Evolutionary conservation across 2,329 filamentous ascomycete species (phyloP), one percentile per base, ranked within the genome.

Genomic region (Trichoderma oligosporum): DNA sequence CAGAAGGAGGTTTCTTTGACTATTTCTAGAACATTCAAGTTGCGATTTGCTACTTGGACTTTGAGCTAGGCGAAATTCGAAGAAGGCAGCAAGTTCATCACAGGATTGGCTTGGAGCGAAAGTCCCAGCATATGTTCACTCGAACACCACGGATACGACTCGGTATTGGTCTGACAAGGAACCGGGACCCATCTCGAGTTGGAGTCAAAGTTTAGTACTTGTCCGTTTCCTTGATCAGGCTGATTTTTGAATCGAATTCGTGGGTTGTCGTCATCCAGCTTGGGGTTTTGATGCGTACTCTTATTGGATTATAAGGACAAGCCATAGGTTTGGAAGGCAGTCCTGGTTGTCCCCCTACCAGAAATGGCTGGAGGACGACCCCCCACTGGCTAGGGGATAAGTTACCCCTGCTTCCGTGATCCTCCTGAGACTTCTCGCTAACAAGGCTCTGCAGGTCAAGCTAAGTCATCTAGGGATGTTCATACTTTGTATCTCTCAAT

Each of bases 151-250:
- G 14, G 41, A 44, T 31, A 9, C 18, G 25, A 33, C 36, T 56
- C 31, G 45, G 16, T 29, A 14, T 51, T 41, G 29, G 44, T 16
- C 44, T 45, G 63, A 65, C 67, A 69, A 70, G 66, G 69, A 66
- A 65, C 73, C 74, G 80, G 90, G 89, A 91, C 89, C 88, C 91
- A 90, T 91, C 88, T 84, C 71, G 86, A 82, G 88, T 91, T 91
- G 88, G 88, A 78, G 86, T 95, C 90, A 95, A 91, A 91, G 90
- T 79, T 85, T 91, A 78, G 89, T 80, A 82, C 90, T 93, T 92
- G 89, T 93, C 89, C 77, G 81, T 77, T 61, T 53, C 45, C 67
- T 64, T 59, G 56, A 54, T 58, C 45, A 51, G 58, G 55, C 60
- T 57, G 41, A 59, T 36, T 4, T 29, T 38, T 33, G 38, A 25